Conservation (phyloP, 1,284 basidiomycete genomes). For the Ganoderma leucocontextum region DNA sequence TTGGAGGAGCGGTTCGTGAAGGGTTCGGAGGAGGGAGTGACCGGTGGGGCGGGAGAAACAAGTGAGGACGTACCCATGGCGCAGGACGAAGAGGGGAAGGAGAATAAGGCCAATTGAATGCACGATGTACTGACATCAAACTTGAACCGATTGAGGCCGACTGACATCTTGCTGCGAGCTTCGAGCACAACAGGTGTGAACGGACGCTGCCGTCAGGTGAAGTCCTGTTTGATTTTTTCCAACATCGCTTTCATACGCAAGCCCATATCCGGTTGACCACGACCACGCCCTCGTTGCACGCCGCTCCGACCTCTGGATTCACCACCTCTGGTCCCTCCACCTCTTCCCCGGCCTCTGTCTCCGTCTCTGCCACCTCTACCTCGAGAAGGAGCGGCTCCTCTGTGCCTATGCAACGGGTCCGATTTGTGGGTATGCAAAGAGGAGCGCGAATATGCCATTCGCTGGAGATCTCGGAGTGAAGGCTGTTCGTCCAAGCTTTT, state of each 20-base stretch:
- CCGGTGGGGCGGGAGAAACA: constrained; percentile 24
- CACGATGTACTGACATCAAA: constrained; percentile 11
- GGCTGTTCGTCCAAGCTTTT: constrained; percentile 21
- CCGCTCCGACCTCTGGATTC: constrained; percentile 29
- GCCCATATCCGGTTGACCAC: constrained; percentile 80
- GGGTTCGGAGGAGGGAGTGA: constrained; percentile 41
- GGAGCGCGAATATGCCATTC: constrained; percentile 65
- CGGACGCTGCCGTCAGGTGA: constrained; percentile 41
- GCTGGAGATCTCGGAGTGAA: constrained; percentile 62
- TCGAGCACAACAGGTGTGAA: not conserved
- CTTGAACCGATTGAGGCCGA: not conserved
- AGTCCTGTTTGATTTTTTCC: constrained; percentile 75
- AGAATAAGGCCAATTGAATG: constrained; percentile 52
- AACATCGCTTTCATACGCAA: constrained; percentile 81
- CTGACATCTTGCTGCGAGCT: not conserved
- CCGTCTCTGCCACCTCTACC: constrained; percentile 32
- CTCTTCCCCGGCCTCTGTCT: constrained; percentile 15
- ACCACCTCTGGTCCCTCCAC: constrained; percentile 13
- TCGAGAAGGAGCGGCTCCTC: constrained; percentile 22
- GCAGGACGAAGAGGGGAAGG: constrained; percentile 67
- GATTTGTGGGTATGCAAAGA: constrained; percentile 66
- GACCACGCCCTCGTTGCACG: constrained; percentile 31
- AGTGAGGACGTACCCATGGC: constrained; percentile 39
- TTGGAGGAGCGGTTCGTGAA: constrained; percentile 74
- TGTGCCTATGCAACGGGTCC: constrained; percentile 49